Percentiles rank a stretch among this genome's conserved stretches.
Conservation (phyloP, 768 basidiomycete species). For the Podaxis mareebaensis region DNA sequence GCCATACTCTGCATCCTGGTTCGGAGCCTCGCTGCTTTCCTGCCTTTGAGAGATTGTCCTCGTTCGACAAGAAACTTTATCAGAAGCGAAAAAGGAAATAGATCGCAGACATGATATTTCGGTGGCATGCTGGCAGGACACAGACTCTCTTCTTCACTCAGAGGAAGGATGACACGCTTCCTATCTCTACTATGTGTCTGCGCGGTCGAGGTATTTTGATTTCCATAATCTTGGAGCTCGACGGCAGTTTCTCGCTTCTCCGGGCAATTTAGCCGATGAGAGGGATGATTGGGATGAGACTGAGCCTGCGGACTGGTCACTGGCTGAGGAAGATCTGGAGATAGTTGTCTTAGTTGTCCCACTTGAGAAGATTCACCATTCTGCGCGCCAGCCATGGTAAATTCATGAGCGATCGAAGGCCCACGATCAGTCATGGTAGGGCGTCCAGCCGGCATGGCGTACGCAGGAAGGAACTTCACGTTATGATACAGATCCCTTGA, state of each 20-base stretch:
- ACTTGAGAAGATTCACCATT: not conserved
- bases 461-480: conserved; percentile 72
- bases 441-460: conserved; percentile 54
- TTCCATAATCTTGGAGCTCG: not conserved
- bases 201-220: not conserved
- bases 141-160: conserved; percentile 45
- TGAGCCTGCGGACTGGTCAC: conserved; percentile 2
- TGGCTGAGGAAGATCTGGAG: conserved; percentile 29
- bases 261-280: not conserved
- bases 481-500: conserved; percentile 62
- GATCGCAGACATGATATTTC: conserved; percentile 57
- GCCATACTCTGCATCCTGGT: conserved; percentile 47
- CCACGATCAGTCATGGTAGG: conserved; percentile 29
- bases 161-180: conserved; percentile 34
- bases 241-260: not conserved
- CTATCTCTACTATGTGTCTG: not conserved
- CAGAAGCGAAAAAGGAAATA: conserved; percentile 70
- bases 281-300: not conserved
- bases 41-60: conserved; percentile 58
- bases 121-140: conserved; percentile 60
- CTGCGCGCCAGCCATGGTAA: not conserved
- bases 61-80: conserved; percentile 44
- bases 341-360: not conserved
- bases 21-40: conserved; percentile 55
- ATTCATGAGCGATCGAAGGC: not conserved